These are phyloP conservation scores for Trichoderma breve DNA, from an alignment of 2,329 filamentous ascomycete genomes.

Conservation along the genomic window DNA sequence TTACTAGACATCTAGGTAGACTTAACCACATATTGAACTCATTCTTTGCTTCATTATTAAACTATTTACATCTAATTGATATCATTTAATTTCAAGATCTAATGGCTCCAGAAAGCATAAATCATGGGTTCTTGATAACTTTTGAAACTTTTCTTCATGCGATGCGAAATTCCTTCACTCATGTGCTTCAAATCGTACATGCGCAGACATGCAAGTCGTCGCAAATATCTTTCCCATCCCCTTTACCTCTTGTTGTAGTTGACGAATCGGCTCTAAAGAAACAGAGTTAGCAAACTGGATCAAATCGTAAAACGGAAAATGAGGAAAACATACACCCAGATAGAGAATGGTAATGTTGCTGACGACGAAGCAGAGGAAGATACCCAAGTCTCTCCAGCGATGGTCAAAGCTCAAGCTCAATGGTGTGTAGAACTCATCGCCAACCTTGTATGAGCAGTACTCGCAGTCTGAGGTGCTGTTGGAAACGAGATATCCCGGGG, in stretches of 20 bases:
- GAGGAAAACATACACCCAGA: constrained; percentile 45
- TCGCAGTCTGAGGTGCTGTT: constrained; percentile 66
- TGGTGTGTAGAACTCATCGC: constrained; percentile 74
- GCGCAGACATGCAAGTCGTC: background rate
- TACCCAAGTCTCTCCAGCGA: constrained; percentile 81
- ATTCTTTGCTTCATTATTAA: constrained; percentile 3
- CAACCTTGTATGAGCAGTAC: constrained; percentile 79
- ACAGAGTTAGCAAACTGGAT: constrained; percentile 13
- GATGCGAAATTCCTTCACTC: background rate
- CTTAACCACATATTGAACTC: background rate
- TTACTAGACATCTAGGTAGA: background rate
- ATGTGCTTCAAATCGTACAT: background rate
- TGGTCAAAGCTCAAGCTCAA: constrained; percentile 65
- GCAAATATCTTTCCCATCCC: too few relatives aligned
- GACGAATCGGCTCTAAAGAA: constrained; percentile 46
- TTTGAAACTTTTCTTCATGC: background rate
- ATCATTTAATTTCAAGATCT: background rate
- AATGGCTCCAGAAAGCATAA: background rate
- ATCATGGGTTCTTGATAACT: background rate
- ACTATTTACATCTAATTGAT: background rate
- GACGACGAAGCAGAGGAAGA: constrained; percentile 70
- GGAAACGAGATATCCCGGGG: constrained; percentile 67
- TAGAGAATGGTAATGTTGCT: constrained; percentile 69
- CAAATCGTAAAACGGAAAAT: background rate
- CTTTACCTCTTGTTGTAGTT: constrained; percentile 52